phyloP scores from a whole-genome alignment of 2,329 filamentous ascomycete species.

The Arthrinium puccinioides region DNA sequence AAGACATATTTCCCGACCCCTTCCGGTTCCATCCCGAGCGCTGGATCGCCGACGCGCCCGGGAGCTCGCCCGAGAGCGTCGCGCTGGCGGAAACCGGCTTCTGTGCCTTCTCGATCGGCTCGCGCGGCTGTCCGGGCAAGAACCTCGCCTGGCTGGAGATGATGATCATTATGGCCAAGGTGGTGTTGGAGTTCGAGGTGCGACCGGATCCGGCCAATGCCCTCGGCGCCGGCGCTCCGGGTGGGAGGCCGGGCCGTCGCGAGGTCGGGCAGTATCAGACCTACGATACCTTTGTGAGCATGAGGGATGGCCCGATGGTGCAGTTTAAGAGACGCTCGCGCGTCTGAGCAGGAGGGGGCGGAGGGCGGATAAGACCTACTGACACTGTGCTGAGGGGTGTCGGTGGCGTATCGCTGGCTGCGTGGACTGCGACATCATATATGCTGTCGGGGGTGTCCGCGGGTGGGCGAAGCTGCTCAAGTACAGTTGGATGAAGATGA shows the following conservation, averaged over 20 bases:
- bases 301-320: constrained; percentile 5
- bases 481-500: not conserved
- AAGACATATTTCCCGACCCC: not conserved
- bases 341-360: constrained; percentile 37
- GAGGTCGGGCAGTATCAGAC: constrained; percentile 3
- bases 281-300: constrained; percentile 2
- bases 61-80: not conserved
- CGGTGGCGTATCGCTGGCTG: constrained; percentile 18
- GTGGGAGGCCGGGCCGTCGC: not conserved
- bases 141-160: not conserved
- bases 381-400: constrained; percentile 27
- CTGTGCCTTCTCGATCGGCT: not conserved
- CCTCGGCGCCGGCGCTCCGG: not conserved
- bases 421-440: too few species aligned
- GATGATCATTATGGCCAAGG: not conserved
- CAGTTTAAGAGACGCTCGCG: constrained; percentile 1
- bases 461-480: constrained; percentile 10
- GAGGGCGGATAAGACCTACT: constrained; percentile 47
- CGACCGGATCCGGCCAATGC: not conserved
- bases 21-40: not conserved
- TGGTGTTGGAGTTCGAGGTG: not conserved
- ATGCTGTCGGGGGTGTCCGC: constrained; percentile 19
- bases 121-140: not conserved
- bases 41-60: not conserved
- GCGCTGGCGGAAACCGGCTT: not conserved